phyloP scores from a whole-genome alignment of 2,329 filamentous ascomycete species.

The Fusarium pseudoanthophilum region DNA sequence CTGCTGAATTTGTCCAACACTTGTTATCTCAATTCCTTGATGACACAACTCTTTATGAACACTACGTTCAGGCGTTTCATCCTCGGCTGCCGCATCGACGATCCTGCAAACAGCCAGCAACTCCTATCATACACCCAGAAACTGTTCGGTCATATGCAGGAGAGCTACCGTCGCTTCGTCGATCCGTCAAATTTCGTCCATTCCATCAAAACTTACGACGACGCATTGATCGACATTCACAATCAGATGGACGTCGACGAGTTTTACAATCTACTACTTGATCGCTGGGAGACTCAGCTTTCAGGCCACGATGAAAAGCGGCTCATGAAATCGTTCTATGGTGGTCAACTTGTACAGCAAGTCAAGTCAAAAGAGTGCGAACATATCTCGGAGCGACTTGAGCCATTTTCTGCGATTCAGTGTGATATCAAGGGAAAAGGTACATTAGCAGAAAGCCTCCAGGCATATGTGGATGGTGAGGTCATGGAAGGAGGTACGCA shows the following conservation, averaged over 20 bases:
- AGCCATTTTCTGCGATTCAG: constrained; percentile 93
- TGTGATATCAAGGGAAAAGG: constrained; percentile 95
- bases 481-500: constrained; percentile 85
- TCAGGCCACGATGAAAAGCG: constrained; percentile 73
- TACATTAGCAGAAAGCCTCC: constrained; percentile 84
- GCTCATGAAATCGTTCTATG: constrained; percentile 84
- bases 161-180: constrained; percentile 77
- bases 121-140: constrained; percentile 82
- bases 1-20: constrained; percentile 94
- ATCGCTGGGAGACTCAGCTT: constrained; percentile 89
- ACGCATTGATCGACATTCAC: constrained; percentile 83
- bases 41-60: constrained; percentile 98
- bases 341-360: constrained; percentile 91
- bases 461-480: constrained; percentile 96
- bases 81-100: constrained; percentile 68
- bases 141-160: constrained; percentile 88
- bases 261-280: constrained; percentile 94
- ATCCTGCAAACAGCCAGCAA: constrained; percentile 67
- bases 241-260: constrained; percentile 99
- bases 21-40: constrained; percentile 94
- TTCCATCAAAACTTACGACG: constrained; percentile 84
- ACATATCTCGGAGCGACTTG: constrained; percentile 90
- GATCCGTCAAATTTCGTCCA: constrained; percentile 79
- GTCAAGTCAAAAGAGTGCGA: constrained; percentile 94
- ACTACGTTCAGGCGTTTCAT: constrained; percentile 87